Evolutionary conservation across 805 yeast genomes (phyloP), one percentile per base, ranked within the genome.

Genomic region (Saccharomycopsis amapae): DNA sequence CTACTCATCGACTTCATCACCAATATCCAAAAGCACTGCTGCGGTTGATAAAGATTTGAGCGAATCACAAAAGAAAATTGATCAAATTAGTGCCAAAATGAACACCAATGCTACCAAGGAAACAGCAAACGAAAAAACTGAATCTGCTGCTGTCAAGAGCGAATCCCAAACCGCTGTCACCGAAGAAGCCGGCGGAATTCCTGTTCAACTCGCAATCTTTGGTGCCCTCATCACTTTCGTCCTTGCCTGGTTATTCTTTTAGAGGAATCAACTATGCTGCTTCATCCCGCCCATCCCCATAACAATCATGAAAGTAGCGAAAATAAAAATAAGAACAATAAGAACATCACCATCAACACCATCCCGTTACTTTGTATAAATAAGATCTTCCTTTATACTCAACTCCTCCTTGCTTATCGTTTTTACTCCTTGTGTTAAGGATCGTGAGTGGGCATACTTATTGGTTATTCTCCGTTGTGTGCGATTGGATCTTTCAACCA

Each of bases 221-320:
- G 61, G 71, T 61, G 85, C 79, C 56, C 66, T 75, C 36, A 58
- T 78, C 47, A 73, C 78, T 28, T 64, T 78, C 56, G 58, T 76
- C 39, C 64, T 82, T 52, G 90, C 88, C 44, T 83, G 88, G 86
- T 69, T 79, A 62, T 74, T 44, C 18, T 40, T 48, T 39, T 47
- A 38, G 35, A n/a, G n/a, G n/a, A n/a, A n/a, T n/a, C n/a, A n/a
- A n/a, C n/a, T n/a, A n/a, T n/a, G n/a, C n/a, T n/a, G n/a, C n/a
- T n/a, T n/a, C n/a, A n/a, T n/a, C n/a, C n/a, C n/a, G n/a, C n/a
- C n/a, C n/a, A n/a, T n/a, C n/a, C n/a, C n/a, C n/a, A n/a, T n/a
- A n/a, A n/a, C n/a, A n/a, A n/a, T n/a, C n/a, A n/a, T n/a, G n/a
- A n/a, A n/a, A n/a, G n/a, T n/a, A n/a, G n/a, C n/a, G n/a, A n/a